A percentile compares a stretch with the other conserved stretches of the same genome.
Conservation (phyloP, 2,329 filamentous ascomycete species). For the Penicillium palitans region DNA sequence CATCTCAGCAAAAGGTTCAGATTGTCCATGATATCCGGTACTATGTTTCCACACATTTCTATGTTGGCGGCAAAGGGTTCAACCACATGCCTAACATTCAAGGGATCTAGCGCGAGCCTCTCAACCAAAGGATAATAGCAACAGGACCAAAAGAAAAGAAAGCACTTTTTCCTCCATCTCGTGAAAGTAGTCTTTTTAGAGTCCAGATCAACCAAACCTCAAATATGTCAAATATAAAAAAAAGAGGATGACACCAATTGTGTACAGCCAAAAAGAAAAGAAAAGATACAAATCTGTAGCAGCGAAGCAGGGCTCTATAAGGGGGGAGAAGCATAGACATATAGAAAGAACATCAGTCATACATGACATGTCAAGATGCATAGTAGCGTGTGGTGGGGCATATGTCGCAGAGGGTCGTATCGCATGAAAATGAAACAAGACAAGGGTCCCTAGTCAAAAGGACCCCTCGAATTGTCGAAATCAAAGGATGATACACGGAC, state of each 20-base stretch:
- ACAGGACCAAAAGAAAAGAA: constrained; percentile 8
- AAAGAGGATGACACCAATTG: constrained; percentile 9
- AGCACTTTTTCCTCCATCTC: constrained; percentile 15
- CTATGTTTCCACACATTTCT: background rate
- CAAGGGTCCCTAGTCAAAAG: background rate
- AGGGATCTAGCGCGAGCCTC: background rate
- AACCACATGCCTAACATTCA: background rate
- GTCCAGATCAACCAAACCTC: constrained; percentile 9
- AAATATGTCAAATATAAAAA: constrained; percentile 4
- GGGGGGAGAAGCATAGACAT: constrained; percentile 32
- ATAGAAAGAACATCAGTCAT: constrained; percentile 21
- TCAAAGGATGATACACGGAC: constrained; percentile 44
- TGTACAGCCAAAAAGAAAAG: constrained; percentile 22
- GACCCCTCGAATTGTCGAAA: background rate
- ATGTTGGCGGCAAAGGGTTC: background rate
- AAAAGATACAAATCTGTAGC: constrained; percentile 22
- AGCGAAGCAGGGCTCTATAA: constrained; percentile 25
- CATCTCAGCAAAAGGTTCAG: background rate
- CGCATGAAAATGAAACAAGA: constrained; percentile 12
- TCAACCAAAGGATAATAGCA: background rate
- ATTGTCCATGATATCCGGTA: background rate
- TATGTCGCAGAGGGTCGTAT: constrained; percentile 8
- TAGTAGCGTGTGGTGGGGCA: constrained; percentile 26
- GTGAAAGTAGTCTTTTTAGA: constrained; percentile 5
- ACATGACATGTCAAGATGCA: constrained; percentile 31